Conservation (phyloP, 352 stramenopile species). For the Thalassiosira oceanica region DNA sequence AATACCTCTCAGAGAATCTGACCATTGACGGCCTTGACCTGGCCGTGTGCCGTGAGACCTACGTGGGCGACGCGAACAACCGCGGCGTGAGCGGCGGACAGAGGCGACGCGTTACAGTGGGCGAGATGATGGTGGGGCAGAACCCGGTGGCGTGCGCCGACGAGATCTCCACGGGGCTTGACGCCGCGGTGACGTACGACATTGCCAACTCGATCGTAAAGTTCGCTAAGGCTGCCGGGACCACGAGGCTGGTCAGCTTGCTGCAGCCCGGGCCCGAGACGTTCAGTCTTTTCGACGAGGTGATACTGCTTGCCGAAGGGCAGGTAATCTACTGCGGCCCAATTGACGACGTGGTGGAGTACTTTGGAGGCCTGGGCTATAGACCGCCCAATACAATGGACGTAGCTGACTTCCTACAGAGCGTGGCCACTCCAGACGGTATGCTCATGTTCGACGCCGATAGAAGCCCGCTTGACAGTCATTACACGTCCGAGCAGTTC, state of each 20-base stretch:
- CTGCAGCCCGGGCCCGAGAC: slow-evolving; percentile 88
- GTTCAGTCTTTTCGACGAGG: slow-evolving; percentile 92
- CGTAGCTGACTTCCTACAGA: slow-evolving; percentile 88
- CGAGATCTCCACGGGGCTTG: slow-evolving; percentile 91
- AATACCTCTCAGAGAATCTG: slow-evolving; percentile 82
- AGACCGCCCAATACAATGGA: slow-evolving; percentile 71
- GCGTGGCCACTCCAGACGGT: slow-evolving; percentile 73
- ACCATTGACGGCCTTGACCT: slow-evolving; percentile 87
- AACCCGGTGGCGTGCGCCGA: slow-evolving; percentile 87
- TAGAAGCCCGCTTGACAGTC: slow-evolving; percentile 22
- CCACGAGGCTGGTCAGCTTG: slow-evolving; percentile 56
- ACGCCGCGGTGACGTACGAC: slow-evolving; percentile 89
- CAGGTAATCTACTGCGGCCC: slow-evolving; percentile 91
- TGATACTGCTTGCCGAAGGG: slow-evolving; percentile 87
- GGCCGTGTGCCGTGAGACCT: slow-evolving; percentile 86
- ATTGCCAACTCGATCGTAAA: slow-evolving; percentile 79
- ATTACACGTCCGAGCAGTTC: slow-evolving; percentile 40
- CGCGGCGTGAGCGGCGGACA: slow-evolving; percentile 90
- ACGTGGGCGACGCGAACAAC: slow-evolving; percentile 87
- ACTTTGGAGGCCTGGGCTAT: slow-evolving; percentile 71
- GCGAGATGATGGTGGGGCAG: slow-evolving; percentile 88
- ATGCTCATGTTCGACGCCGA: slow-evolving; percentile 41
- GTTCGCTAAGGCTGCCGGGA: slow-evolving; percentile 37
- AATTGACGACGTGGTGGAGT: slow-evolving; percentile 64
- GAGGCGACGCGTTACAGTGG: slow-evolving; percentile 86